Conservation (phyloP, 257 asterid genomes). For the Scutellaria minor region DNA sequence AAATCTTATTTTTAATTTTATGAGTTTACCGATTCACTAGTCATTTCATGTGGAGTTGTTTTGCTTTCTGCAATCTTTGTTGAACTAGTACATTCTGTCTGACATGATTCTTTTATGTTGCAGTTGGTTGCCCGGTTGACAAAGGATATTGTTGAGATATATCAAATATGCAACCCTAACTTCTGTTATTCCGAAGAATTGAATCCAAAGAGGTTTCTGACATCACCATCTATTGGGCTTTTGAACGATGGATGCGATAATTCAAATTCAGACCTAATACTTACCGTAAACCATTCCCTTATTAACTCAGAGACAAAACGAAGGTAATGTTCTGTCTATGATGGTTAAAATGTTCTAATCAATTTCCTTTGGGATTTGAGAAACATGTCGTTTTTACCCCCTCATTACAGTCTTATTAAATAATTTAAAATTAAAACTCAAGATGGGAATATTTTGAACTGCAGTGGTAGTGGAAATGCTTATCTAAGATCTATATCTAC, state of each 20-base stretch:
- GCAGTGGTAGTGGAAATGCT: conserved; percentile 28
- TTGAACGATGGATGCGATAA: conserved; percentile 90
- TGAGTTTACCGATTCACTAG: conserved; percentile 19
- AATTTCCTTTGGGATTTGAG: conserved; percentile 34
- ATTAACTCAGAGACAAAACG: conserved; percentile 65
- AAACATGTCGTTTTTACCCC: conserved; percentile 3
- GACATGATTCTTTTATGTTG: conserved; percentile 38
- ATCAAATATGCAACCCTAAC: conserved; percentile 84
- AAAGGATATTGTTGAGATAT: conserved; percentile 84
- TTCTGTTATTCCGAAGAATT: conserved; percentile 76
- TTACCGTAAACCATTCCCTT: conserved; percentile 71
- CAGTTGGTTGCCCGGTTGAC: conserved; percentile 95
- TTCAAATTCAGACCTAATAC: conserved; percentile 91
- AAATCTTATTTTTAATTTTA: conserved; percentile 6
- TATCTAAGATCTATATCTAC: conserved; percentile 24
- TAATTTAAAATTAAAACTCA: conserved; percentile 25
- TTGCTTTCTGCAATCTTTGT: conserved; percentile 30
- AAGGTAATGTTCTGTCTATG: conserved; percentile 61
- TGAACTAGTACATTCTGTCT: conserved; percentile 25
- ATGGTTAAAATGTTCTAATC: conserved; percentile 14
- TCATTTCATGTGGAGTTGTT: conserved; percentile 11
- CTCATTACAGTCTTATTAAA: conserved; percentile 31
- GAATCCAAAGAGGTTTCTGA: conserved; percentile 93
- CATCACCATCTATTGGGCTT: conserved; percentile 89
- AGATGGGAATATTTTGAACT: conserved; percentile 18